Evolutionary conservation across 257 asterid genomes (phyloP), one percentile per base, ranked within the genome.

Genomic region (Mitragyna speciosa): DNA sequence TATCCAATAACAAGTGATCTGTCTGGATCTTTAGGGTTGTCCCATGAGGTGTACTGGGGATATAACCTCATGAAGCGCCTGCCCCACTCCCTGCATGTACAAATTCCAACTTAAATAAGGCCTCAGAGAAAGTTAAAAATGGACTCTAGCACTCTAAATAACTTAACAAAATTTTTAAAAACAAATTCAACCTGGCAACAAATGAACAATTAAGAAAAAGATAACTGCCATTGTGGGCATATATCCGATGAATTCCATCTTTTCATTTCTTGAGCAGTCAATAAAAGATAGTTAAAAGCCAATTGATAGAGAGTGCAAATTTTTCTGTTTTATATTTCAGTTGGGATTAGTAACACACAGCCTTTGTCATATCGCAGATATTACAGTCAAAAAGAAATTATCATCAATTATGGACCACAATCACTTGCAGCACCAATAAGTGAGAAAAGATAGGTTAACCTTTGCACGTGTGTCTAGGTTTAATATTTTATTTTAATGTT

Each of bases 41-140:
- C 97, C 99, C 99, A 96, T 72, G 97, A 92, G 70, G 88, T 84
- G 83, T 87, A 89, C 85, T 89, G 99, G 47, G 92, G 90, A 90
- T 89, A 94, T 79, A 92, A 81, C 87, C 91, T 89, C 96, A 94
- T 91, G 86, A 96, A 96, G 84, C 96, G 97, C 79, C 92, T 87
- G 73, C 99, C 99, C 99, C 99, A 96, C 78, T 94, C 98, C 87
- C 99, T 96, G 94, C 89, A 89, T 79, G 71, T 48, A 77, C 74
- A 76, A 67, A 79, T 86, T 81, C 41, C 79, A 82, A 59, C 12
- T 80, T 75, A 84, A 82, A 74, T 56, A 63, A 73, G 48, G 47
- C 52, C 41, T 30, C 47, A 61, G 11, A 72, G 33, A 61, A 48
- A 12, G 51, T 59, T 2, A 41, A 75, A 63, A 52, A 58, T 5